Base-by-base conservation (phyloP, 345 rosid species). In the Euphorbia peplus region DNA sequence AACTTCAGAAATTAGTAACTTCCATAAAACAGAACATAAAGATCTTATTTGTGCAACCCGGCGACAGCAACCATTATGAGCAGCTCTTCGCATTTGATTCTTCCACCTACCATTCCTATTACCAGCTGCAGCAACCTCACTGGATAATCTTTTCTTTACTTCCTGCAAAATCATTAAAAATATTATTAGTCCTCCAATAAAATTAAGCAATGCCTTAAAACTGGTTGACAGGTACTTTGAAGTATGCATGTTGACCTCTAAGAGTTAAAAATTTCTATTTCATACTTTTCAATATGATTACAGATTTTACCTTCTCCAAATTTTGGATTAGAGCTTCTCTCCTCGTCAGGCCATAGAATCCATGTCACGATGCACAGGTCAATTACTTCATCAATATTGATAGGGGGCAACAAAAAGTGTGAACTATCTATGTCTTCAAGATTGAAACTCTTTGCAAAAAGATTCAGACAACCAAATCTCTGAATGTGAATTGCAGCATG, bases 331-430 rank as follows among this genome's bases (percentile, higher is more conserved):
- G 97, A 88, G 80, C 84, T 86, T 81, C 89, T 89, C 85, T 87
- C 96, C 70, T 93, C 97, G 80, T 93, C 97, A 52, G 98, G 97
- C 98, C 96, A 93, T 70, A 93, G 88, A 85, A 93, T 81, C 98
- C 98, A 93, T 14, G 88, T 85, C 72, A 81, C 89, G 41, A 91
- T 82, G 72, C 82, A 78, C 86, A 91, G 67, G 72, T 93, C 97
- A 76, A 88, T 72, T 75, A 81, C 91, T 73, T 82, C 81, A 69
- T 75, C 80, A 37, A 91, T 68, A 71, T 66, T 73, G 66, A 88
- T 68, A 1, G 88, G 74, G 21, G 95, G 63, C 81, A 93, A 74
- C 62, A 71, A 50, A 37, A 88, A 67, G 83, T 75, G 80, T 42
- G 87, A 85, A 71, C 72, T 84, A 63, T 83, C 91, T 28, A 84